Evolutionary conservation across 164 flowering plant species (phyloP), one percentile per base, ranked within the genome.

Genomic region (Dillenia suffruticosa): DNA sequence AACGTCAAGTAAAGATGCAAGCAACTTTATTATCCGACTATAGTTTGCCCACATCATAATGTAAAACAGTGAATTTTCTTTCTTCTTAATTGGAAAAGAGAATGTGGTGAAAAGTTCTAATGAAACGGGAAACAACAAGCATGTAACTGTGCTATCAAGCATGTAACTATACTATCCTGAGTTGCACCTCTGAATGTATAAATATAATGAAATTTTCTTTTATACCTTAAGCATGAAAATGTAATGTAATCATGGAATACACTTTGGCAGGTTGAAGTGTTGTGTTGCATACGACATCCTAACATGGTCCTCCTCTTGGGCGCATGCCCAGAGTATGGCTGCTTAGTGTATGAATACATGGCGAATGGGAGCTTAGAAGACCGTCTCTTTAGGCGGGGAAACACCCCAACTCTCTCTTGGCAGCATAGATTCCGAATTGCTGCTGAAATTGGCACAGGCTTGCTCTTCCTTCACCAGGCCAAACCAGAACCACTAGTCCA

Each of bases 401-500:
- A 76, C 61, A 75, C 73, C 1, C 81, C 79, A 6, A 60, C 81
- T 9, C 72, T 86, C 15, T 66, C 88, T 9, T 86, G 91, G 91
- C 84, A 77, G 46, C 63, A 66, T 0, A 70, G 91, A 66, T 86
- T 81, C 68, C 57, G 67, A 24, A 86, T 86, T 24, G 84, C 88
- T 5, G 83, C 86, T 9, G 91, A 86, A 59, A 83, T 86, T 0
- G 88, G 81, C 2, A 80, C 86, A 0, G 91, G 76, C 12, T 63
- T 86, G 7, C 70, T 83, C 55, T 86, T 86, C 67, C 83, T 86
- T 22, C 91, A 86, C 77, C 91, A 86, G 67, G 68, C 83, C 12
- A 86, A 86, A 59, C 91, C 91, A 9, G 91, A 86, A 66, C 91
- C 91, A 1, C 71, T 86, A 1, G 91, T 86, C 9, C 91, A 86